phyloP scores from a whole-genome alignment of 2,329 filamentous ascomycete genomes.

The Aspergillus fructus region DNA sequence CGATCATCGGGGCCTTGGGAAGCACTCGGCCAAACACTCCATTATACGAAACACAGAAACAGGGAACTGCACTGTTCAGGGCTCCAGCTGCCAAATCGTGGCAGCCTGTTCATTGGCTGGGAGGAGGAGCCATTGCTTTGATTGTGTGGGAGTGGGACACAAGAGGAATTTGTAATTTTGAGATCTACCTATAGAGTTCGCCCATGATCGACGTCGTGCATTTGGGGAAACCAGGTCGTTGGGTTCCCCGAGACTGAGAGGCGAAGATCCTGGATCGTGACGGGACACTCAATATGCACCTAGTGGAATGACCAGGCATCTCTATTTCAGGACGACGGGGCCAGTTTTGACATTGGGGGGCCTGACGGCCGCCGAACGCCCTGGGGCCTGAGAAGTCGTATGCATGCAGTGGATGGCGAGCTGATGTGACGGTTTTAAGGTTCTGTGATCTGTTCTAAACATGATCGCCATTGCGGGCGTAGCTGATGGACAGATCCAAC shows the following conservation, averaged over 20 bases:
- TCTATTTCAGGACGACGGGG: not conserved
- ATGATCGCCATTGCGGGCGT: constrained; percentile 9
- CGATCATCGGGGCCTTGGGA: too few relatives aligned
- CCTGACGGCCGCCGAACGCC: not conserved
- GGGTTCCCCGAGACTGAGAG: constrained; percentile 7
- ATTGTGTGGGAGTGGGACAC: constrained; percentile 9
- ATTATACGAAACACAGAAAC: too few relatives aligned
- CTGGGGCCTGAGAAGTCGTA: not conserved
- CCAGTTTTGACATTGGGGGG: not conserved
- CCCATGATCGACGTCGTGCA: constrained; percentile 18
- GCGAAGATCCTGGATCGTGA: constrained; percentile 4
- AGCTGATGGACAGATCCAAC: constrained; percentile 7
- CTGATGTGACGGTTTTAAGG: constrained; percentile 6
- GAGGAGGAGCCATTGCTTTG: not conserved
- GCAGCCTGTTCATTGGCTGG: not conserved
- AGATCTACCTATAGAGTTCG: constrained; percentile 12
- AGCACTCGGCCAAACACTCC: too few relatives aligned
- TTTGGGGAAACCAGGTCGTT: constrained; percentile 19
- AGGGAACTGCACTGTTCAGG: too few relatives aligned
- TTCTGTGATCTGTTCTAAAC: constrained; percentile 1
- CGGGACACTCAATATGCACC: constrained; percentile 2
- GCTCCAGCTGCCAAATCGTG: too few relatives aligned
- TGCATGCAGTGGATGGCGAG: constrained; percentile 3
- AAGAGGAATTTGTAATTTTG: constrained; percentile 13
- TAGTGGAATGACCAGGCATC: not conserved